Percentiles rank a stretch among this genome's conserved stretches.
phyloP scores from a whole-genome alignment of 169 alveolate species.

The Plasmodium cynomolgi region DNA sequence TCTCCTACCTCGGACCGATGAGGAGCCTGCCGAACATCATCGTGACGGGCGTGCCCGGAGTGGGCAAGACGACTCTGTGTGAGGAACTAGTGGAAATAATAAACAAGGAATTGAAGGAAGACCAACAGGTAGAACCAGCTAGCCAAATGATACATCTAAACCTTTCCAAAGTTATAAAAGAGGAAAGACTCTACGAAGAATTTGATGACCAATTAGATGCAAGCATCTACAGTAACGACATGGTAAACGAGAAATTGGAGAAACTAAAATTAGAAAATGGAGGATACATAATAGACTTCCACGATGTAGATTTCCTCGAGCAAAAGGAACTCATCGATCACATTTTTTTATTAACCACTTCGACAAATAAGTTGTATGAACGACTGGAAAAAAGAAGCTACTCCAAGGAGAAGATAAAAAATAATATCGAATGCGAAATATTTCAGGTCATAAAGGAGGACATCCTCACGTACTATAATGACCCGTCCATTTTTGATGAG shows the following conservation, averaged over 20 bases:
- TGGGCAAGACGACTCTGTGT: conserved; percentile 81
- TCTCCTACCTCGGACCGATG: neutral
- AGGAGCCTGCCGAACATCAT: conserved; percentile 76
- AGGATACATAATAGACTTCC: conserved; percentile 80
- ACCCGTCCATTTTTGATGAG: conserved; percentile 7
- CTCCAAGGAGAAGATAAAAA: conserved; percentile 74
- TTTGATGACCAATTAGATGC: conserved; percentile 84
- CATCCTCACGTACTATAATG: conserved; percentile 19
- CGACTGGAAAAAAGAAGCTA: conserved; percentile 80
- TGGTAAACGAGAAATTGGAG: conserved; percentile 67
- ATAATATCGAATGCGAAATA: conserved; percentile 82
- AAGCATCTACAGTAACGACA: conserved; percentile 78
- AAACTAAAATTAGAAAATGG: conserved; percentile 46
- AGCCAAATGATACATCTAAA: conserved; percentile 73
- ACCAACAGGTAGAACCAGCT: neutral
- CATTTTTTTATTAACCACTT: conserved; percentile 26
- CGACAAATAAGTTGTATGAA: conserved; percentile 28
- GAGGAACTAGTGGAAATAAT: conserved; percentile 22
- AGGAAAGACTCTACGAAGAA: conserved; percentile 75
- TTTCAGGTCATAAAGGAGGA: conserved; percentile 81
- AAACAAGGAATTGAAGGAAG: neutral
- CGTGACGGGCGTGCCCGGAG: conserved; percentile 85
- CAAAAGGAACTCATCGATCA: conserved; percentile 53
- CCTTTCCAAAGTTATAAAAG: conserved; percentile 77
- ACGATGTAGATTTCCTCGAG: conserved; percentile 77